phyloP scores from a whole-genome alignment of 345 rosid species.

The Orychophragmus violaceus region DNA sequence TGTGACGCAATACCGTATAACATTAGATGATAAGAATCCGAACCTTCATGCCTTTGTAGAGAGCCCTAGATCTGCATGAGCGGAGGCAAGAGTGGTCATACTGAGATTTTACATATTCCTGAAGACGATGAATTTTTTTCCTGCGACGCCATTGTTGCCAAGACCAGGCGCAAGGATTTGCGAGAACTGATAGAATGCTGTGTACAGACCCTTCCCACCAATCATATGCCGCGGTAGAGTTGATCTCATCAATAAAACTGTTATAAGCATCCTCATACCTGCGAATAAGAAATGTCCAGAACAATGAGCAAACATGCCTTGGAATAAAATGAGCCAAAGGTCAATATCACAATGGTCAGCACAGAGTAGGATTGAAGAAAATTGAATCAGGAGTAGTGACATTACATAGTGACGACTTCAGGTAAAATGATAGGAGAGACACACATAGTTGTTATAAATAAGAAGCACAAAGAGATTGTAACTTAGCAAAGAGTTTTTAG shows the following conservation, averaged over 20 bases:
- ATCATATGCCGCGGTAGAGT: conserved; percentile 95
- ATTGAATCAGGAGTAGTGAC: background rate
- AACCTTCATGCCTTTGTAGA: conserved; percentile 99
- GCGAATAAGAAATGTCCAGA: conserved; percentile 22
- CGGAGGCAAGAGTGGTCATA: conserved; percentile 98
- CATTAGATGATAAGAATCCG: conserved; percentile 12
- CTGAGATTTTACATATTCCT: conserved; percentile 93
- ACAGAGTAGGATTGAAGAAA: background rate
- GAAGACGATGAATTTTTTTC: conserved; percentile 82
- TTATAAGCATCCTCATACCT: conserved; percentile 99
- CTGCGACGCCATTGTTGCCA: conserved; percentile 97
- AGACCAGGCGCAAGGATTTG: conserved; percentile 98
- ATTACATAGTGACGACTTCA: conserved; percentile 3
- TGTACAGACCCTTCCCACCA: conserved; percentile 99
- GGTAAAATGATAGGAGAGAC: background rate
- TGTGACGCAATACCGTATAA: background rate
- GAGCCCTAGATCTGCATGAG: conserved; percentile 96
- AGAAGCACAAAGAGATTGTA: background rate
- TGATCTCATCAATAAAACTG: conserved; percentile 91
- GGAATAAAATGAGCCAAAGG: conserved; percentile 1
- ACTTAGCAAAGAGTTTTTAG: background rate
- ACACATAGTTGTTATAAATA: background rate
- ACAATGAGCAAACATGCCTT: background rate
- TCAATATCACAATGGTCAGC: background rate
- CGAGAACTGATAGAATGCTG: conserved; percentile 83